phyloP scores from a whole-genome alignment of 108 stramenopile genomes.

The Pseudonitzschia delicatissima region DNA sequence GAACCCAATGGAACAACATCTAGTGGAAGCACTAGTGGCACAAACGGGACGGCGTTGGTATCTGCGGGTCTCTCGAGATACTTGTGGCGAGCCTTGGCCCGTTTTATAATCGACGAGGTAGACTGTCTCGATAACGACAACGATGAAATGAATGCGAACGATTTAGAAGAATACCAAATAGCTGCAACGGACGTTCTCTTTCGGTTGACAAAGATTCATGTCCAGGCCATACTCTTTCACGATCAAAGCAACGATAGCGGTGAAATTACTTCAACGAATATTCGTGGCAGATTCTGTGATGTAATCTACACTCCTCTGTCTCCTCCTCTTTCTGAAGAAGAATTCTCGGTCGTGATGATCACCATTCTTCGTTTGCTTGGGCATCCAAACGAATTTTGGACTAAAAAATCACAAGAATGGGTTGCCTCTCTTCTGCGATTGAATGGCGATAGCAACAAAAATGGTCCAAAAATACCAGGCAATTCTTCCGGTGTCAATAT shows the following conservation, averaged over 20 bases:
- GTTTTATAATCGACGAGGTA: slow-evolving; percentile 2
- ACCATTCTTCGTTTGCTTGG: slow-evolving; percentile 19
- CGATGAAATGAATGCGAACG: not conserved
- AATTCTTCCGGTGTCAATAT: not conserved
- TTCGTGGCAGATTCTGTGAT: no score
- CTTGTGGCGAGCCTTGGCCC: not conserved
- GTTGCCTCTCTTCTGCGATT: slow-evolving; percentile 5
- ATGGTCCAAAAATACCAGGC: no score
- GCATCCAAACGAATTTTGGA: slow-evolving; percentile 15
- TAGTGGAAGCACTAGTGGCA: not conserved
- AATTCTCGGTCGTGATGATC: slow-evolving; percentile 7
- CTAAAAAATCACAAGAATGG: slow-evolving; percentile 9
- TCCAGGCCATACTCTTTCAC: not conserved
- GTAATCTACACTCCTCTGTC: no score
- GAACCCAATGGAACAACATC: not conserved
- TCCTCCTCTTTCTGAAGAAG: not conserved
- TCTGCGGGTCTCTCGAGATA: not conserved
- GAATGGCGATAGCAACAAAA: not conserved
- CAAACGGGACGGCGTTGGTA: not conserved
- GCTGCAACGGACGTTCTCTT: slow-evolving; percentile 8
- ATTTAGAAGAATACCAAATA: not conserved
- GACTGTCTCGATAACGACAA: not conserved
- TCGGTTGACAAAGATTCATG: slow-evolving; percentile 12
- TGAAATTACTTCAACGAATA: no score
- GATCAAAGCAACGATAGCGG: not conserved